phyloP scores from a whole-genome alignment of 1,284 basidiomycete species.

The Apiotrichum domesticum region DNA sequence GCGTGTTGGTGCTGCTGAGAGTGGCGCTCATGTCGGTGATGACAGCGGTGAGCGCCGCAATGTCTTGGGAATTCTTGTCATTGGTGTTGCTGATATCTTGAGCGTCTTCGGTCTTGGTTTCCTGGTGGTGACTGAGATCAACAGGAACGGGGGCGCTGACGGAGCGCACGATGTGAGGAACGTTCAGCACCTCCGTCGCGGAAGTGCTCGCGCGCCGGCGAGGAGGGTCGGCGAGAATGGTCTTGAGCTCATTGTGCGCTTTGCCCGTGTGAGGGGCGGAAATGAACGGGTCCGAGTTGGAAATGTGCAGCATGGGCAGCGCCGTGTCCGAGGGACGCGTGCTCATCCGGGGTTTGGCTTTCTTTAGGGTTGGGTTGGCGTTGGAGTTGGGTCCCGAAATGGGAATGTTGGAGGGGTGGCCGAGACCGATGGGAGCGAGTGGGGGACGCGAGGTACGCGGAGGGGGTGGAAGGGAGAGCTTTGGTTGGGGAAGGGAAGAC shows the following conservation, averaged over 20 bases:
- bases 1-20: neutral
- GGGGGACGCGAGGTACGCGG: neutral
- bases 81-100: too few relatives aligned
- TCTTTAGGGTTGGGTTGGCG: neutral
- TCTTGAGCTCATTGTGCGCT: constrained; percentile 1
- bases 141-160: neutral
- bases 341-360: neutral
- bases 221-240: neutral
- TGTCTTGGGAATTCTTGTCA: too few relatives aligned
- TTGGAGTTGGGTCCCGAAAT: neutral
- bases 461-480: neutral
- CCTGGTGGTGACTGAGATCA: neutral
- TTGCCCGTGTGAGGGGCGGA: too few relatives aligned
- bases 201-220: neutral
- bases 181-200: neutral
- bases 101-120: too few relatives aligned
- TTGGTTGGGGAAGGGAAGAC: too few relatives aligned
- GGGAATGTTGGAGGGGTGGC: neutral
- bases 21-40: too few relatives aligned
- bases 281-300: too few relatives aligned
- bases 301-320: too few relatives aligned
- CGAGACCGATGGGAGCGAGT: neutral
- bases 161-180: neutral
- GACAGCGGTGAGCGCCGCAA: too few relatives aligned
- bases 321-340: neutral